phyloP scores from a whole-genome alignment of 2,329 filamentous ascomycete genomes.

The Pseudomassariella vexata region DNA sequence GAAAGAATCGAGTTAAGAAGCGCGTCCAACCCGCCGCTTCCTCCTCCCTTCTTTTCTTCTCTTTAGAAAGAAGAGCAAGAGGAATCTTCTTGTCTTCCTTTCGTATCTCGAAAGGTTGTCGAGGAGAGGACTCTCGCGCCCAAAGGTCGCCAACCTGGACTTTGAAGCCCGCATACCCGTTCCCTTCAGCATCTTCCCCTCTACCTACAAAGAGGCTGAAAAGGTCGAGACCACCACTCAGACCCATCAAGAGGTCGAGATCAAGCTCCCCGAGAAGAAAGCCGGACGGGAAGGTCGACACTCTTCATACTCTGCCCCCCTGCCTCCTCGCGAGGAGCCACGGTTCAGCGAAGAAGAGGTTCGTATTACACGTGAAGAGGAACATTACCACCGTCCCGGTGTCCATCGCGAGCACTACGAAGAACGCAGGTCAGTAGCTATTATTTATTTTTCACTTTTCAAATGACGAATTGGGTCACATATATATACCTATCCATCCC shows the following conservation, averaged over 20 bases:
- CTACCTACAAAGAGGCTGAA: conserved; percentile 77
- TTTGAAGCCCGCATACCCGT: conserved; percentile 99
- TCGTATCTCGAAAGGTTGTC: conserved; percentile 42
- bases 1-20: conserved; percentile 30
- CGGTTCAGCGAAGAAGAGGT: conserved; percentile 78
- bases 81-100: conserved; percentile 62
- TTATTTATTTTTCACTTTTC: conserved; percentile 3
- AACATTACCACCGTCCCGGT: conserved; percentile 68
- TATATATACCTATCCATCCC: no score
- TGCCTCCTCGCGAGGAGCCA: conserved; percentile 59
- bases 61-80: conserved; percentile 56
- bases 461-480: no score
- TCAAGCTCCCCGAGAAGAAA: conserved; percentile 65
- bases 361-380: conserved; percentile 71
- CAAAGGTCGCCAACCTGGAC: conserved; percentile 94
- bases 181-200: conserved; percentile 99
- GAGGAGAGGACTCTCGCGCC: conserved; percentile 38
- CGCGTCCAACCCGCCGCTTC: conserved; percentile 25
- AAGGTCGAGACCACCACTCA: conserved; percentile 46
- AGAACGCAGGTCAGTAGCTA: conserved; percentile 46
- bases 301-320: conserved; percentile 62
- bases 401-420: conserved; percentile 44
- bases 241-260: conserved; percentile 84
- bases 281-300: conserved; percentile 97
- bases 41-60: conserved; percentile 33